Evolutionary conservation across 371 early-diverging fungal species (phyloP).

Genomic region (Mortierella polycephala): DNA sequence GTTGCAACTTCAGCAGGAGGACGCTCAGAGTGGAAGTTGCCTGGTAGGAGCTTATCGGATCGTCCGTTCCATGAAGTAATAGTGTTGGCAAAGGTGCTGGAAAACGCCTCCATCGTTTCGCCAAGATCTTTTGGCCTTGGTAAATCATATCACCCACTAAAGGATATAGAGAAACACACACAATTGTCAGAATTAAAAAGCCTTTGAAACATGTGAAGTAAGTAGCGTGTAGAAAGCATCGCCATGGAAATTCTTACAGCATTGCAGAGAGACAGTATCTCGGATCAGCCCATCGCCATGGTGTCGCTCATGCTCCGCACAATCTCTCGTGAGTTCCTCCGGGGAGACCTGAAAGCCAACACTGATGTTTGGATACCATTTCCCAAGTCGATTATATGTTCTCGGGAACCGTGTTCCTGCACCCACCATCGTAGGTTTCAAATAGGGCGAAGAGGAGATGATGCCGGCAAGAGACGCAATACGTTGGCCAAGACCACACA

Average conservation of each 20-base stretch:
- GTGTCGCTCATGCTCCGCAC: constrained; percentile 23
- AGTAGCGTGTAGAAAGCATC: too few species aligned
- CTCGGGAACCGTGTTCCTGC: constrained; percentile 30
- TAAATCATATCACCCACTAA: constrained; percentile 51
- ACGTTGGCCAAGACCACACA: constrained; percentile 35
- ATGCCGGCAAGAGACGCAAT: constrained; percentile 30
- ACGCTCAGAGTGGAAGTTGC: constrained; percentile 18
- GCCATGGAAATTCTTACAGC: constrained; percentile 16
- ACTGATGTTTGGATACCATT: constrained; percentile 38
- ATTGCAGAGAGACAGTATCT: constrained; percentile 29
- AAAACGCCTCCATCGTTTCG: constrained; percentile 40
- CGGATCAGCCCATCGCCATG: constrained; percentile 29
- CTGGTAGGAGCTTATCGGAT: constrained; percentile 31
- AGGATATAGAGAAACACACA: not conserved
- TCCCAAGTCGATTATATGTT: constrained; percentile 34
- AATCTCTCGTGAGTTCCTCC: constrained; percentile 38
- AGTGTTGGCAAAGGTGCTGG: constrained; percentile 27
- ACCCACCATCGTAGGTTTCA: constrained; percentile 26
- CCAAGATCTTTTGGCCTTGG: constrained; percentile 40
- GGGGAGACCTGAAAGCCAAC: constrained; percentile 17
- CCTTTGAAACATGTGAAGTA: too few species aligned
- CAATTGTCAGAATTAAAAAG: not conserved
- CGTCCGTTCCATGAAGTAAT: constrained; percentile 40
- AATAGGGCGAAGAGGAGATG: constrained; percentile 35
- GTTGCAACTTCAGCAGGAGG: constrained; percentile 17